Evolutionary conservation across 192 early-diverging fungal genomes (phyloP).

Genomic region (Irineochytrium annulatum): DNA sequence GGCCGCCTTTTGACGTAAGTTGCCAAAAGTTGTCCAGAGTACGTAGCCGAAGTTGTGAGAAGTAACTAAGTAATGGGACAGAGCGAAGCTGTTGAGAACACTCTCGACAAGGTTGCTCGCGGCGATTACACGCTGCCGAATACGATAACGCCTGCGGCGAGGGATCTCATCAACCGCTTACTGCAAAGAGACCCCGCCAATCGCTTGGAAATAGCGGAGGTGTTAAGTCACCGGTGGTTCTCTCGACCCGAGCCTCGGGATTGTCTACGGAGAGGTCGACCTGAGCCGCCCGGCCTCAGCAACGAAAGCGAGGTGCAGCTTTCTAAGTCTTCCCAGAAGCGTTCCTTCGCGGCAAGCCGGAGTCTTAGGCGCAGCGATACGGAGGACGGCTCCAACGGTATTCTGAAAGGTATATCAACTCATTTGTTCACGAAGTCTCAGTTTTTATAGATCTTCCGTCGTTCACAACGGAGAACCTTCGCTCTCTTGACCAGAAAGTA

Average conservation of each 20-base stretch:
- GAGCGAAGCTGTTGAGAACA: conserved; percentile 47
- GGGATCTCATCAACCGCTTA: conserved; percentile 50
- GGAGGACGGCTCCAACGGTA: too few species aligned
- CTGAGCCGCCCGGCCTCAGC: background rate
- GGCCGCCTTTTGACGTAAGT: conserved; percentile 62
- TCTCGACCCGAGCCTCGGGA: too few species aligned
- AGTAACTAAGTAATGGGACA: conserved; percentile 10
- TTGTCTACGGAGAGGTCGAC: too few species aligned
- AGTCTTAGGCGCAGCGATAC: too few species aligned
- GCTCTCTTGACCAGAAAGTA: too few species aligned
- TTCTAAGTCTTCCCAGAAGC: too few species aligned
- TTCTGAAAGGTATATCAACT: too few species aligned
- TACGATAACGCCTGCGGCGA: conserved; percentile 45
- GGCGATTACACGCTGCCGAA: conserved; percentile 54
- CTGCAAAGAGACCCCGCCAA: conserved; percentile 44
- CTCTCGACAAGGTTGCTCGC: conserved; percentile 50
- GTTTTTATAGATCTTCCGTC: too few species aligned
- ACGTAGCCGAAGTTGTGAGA: background rate
- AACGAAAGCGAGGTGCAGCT: background rate
- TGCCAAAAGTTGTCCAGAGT: background rate
- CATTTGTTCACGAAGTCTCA: too few species aligned
- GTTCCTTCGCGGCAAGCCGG: too few species aligned
- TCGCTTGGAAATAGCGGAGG: conserved; percentile 16
- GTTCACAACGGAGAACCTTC: too few species aligned
- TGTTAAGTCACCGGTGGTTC: conserved; percentile 51